These are phyloP conservation scores for Stachybotrys chartarum DNA, from an alignment of 2,329 filamentous ascomycete genomes.

Conservation along the genomic window DNA sequence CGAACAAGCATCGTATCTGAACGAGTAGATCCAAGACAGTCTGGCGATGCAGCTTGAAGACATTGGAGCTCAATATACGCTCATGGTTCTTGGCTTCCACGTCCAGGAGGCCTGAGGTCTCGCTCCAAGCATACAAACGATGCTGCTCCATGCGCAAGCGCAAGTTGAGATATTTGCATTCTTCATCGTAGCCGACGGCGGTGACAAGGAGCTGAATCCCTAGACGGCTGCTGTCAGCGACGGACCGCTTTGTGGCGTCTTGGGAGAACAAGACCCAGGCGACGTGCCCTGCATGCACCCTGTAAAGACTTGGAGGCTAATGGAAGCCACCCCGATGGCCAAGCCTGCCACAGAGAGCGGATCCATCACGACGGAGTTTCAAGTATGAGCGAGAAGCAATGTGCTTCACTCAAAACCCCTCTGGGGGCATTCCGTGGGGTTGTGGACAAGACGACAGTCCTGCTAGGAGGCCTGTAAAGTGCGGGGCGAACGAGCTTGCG, in stretches of 20 bases:
- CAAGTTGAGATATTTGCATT: slow-evolving; percentile 40
- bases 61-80: slow-evolving; percentile 37
- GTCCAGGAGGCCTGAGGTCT: slow-evolving; percentile 39
- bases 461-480: no score
- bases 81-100: slow-evolving; percentile 31
- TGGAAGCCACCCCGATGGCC: slow-evolving; percentile 35
- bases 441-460: background rate
- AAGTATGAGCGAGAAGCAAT: background rate
- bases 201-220: slow-evolving; percentile 41
- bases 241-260: background rate
- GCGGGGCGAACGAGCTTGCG: no score
- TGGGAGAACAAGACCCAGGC: no score
- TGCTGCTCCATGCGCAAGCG: slow-evolving; percentile 43
- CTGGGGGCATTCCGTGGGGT: background rate
- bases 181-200: slow-evolving; percentile 38
- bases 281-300: slow-evolving; percentile 35
- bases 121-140: slow-evolving; percentile 41
- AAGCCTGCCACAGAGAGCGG: slow-evolving; percentile 35
- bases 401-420: background rate
- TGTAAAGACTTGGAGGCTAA: slow-evolving; percentile 38
- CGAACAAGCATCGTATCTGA: slow-evolving; percentile 38
- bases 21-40: slow-evolving; percentile 41
- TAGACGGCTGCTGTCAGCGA: slow-evolving; percentile 7
- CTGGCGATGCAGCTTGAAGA: slow-evolving; percentile 39
- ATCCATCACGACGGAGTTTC: slow-evolving; percentile 23